Evolutionary conservation across 2,329 filamentous ascomycete genomes (phyloP).

Genomic region (Penicillium occitanis): DNA sequence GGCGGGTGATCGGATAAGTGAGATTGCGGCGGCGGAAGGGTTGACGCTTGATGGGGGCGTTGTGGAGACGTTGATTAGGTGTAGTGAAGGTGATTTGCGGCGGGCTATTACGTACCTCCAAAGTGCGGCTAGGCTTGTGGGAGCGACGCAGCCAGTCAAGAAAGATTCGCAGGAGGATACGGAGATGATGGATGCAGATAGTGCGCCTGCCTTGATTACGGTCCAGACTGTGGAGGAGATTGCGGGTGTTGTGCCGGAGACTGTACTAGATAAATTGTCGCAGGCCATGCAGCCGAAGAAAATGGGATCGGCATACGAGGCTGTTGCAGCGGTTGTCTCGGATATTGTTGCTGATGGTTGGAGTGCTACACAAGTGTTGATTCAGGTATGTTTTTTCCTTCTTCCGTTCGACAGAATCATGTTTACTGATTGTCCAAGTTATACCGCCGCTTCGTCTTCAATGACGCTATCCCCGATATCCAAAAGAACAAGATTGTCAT

Average conservation of each 20-base stretch:
- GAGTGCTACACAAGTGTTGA: conserved; percentile 86
- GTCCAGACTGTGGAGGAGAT: conserved; percentile 87
- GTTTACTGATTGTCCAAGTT: conserved; percentile 22
- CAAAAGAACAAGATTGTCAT: conserved; percentile 90
- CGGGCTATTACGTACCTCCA: conserved; percentile 97
- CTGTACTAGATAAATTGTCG: conserved; percentile 68
- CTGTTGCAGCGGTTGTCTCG: conserved; percentile 75
- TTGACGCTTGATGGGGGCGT: conserved; percentile 76
- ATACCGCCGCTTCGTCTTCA: conserved; percentile 78
- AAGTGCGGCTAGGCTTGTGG: conserved; percentile 85
- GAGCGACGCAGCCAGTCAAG: conserved; percentile 51
- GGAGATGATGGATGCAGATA: conserved; percentile 59
- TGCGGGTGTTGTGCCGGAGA: conserved; percentile 83
- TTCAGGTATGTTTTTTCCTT: conserved; percentile 59
- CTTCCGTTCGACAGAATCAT: neutral
- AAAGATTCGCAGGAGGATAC: conserved; percentile 54
- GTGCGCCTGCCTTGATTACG: conserved; percentile 56
- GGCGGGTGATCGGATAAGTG: conserved; percentile 72
- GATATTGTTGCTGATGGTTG: conserved; percentile 95
- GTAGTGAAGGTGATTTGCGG: conserved; percentile 89
- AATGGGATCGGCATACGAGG: conserved; percentile 65
- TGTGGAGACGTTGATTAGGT: conserved; percentile 77
- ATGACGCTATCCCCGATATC: conserved; percentile 77
- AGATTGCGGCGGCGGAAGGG: conserved; percentile 78
- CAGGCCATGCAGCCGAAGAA: conserved; percentile 73